phyloP scores from a whole-genome alignment of 495 filamentous ascomycete species.

The Aspergillus olivimuriae region DNA sequence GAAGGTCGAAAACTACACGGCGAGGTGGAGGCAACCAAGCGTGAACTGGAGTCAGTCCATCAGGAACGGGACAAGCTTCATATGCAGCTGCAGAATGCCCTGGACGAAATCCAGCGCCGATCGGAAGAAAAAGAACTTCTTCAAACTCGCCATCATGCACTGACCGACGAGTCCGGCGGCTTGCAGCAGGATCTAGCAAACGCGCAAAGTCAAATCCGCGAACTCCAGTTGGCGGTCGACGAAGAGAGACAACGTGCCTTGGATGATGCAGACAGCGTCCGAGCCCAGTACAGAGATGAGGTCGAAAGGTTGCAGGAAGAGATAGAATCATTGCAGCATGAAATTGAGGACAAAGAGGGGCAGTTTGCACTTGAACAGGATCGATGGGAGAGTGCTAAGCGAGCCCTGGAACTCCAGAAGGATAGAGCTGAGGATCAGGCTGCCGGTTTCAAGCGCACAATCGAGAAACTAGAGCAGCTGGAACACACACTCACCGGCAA shows the following conservation, averaged over 20 bases:
- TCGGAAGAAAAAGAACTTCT: constrained; percentile 66
- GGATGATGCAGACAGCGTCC: constrained; percentile 50
- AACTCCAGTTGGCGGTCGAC: constrained; percentile 52
- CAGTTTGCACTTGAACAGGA: constrained; percentile 63
- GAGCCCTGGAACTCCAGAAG: constrained; percentile 57
- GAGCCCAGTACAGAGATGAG: constrained; percentile 55
- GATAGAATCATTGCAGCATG: constrained; percentile 60
- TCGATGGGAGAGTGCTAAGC: constrained; percentile 62
- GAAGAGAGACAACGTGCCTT: constrained; percentile 53
- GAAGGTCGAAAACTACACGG: constrained; percentile 36
- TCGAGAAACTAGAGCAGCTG: constrained; percentile 61
- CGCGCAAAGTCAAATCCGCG: constrained; percentile 47
- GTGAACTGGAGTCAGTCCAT: constrained; percentile 29
- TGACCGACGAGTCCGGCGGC: constrained; percentile 60
- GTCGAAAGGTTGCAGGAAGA: constrained; percentile 58
- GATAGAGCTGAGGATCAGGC: constrained; percentile 64
- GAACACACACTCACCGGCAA: constrained; percentile 61
- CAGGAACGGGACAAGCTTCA: constrained; percentile 36
- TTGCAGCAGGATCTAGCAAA: constrained; percentile 59
- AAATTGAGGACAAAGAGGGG: constrained; percentile 69
- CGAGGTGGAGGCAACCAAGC: constrained; percentile 33
- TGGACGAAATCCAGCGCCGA: constrained; percentile 49
- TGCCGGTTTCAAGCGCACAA: constrained; percentile 61
- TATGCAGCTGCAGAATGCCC: constrained; percentile 43
- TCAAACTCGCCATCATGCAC: constrained; percentile 60